Evolutionary conservation across 2,329 filamentous ascomycete species (phyloP).

Genomic region (Celoporthe dispersa): DNA sequence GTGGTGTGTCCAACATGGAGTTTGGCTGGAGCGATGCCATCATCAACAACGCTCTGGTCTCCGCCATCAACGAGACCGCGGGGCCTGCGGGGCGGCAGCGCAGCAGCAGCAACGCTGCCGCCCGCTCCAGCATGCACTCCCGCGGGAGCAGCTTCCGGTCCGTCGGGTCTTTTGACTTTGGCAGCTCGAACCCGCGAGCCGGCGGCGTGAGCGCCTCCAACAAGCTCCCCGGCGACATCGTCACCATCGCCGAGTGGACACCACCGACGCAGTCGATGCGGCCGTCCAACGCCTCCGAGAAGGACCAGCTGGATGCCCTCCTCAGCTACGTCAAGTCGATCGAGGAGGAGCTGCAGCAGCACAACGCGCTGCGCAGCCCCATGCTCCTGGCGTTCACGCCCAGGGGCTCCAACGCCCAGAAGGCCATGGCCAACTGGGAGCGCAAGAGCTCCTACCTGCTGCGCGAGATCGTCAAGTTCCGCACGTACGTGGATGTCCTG

Average conservation of each 20-base stretch:
- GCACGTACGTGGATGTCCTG: constrained; percentile 89
- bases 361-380: constrained; percentile 85
- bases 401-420: constrained; percentile 76
- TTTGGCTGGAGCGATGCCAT: constrained; percentile 94
- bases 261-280: constrained; percentile 91
- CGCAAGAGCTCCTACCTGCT: constrained; percentile 90
- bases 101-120: constrained; percentile 52
- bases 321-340: constrained; percentile 81
- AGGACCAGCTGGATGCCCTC: constrained; percentile 78
- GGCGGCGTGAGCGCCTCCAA: constrained; percentile 39
- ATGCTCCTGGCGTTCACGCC: constrained; percentile 91
- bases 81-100: constrained; percentile 39
- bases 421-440: constrained; percentile 97
- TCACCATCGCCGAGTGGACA: constrained; percentile 84
- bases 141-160: constrained; percentile 56
- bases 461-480: constrained; percentile 94
- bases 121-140: constrained; percentile 50
- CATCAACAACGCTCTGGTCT: constrained; percentile 64
- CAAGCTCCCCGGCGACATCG: constrained; percentile 82
- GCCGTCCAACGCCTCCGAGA: constrained; percentile 75
- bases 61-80: constrained; percentile 55
- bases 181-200: constrained; percentile 58
- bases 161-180: constrained; percentile 65
- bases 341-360: constrained; percentile 81
- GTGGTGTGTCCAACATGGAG: constrained; percentile 94